A percentile compares a stretch with the other conserved stretches of the same genome.
Evolutionary conservation across 2,329 filamentous ascomycete genomes (phyloP).

Genomic region (Eurotiales sp.): DNA sequence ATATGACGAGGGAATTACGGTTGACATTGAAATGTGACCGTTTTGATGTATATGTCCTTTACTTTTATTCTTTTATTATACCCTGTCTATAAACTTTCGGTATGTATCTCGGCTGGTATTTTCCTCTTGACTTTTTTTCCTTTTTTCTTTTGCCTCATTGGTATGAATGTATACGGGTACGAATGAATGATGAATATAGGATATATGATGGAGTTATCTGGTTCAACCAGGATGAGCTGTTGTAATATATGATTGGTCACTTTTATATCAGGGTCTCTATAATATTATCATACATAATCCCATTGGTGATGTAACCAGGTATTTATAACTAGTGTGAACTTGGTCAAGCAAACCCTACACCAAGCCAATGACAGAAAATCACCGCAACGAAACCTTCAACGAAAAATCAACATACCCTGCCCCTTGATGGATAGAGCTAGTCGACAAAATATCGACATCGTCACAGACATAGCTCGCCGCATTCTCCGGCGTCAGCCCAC

Average conservation of each 20-base stretch:
- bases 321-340: too few relatives aligned
- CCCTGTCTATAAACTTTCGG: too few relatives aligned
- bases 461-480: conserved; percentile 66
- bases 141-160: too few relatives aligned
- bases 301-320: too few relatives aligned
- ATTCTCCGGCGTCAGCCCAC: conserved; percentile 81
- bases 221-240: neutral
- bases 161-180: conserved; percentile 17
- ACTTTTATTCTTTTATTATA: too few relatives aligned
- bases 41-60: too few relatives aligned
- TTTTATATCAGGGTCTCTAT: conserved; percentile 8
- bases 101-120: neutral
- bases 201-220: neutral
- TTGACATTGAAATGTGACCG: conserved; percentile 35
- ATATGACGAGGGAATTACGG: conserved; percentile 34
- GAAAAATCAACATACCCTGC: conserved; percentile 94
- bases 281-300: neutral
- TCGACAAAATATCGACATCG: conserved; percentile 94
- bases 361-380: neutral
- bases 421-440: conserved; percentile 94
- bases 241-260: conserved; percentile 4
- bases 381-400: conserved; percentile 66
- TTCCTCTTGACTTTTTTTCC: neutral
- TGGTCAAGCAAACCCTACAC: too few relatives aligned
- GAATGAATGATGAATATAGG: conserved; percentile 5